A percentile compares a stretch with the other conserved stretches of the same genome.
phyloP scores from a whole-genome alignment of 23 red algal genomes.

The Cyanidioschyzon merolae region DNA sequence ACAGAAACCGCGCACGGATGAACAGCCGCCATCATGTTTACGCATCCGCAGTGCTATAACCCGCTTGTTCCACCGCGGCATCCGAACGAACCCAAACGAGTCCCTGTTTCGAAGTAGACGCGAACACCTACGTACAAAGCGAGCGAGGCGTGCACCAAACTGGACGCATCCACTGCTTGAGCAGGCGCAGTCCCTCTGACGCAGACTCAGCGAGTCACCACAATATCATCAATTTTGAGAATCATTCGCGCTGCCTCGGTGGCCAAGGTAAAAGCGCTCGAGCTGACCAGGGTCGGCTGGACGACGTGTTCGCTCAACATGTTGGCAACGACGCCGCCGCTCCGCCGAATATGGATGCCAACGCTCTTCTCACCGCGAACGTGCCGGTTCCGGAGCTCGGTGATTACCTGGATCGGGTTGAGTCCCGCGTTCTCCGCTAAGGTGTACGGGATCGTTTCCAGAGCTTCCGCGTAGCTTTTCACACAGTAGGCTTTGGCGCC shows the following conservation, averaged over 20 bases:
- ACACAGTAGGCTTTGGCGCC: slow-evolving; percentile 87
- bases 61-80: no score
- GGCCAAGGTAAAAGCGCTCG: slow-evolving; percentile 62
- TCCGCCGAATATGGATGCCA: slow-evolving; percentile 76
- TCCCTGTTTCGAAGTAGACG: no score
- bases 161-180: neutral
- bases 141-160: neutral
- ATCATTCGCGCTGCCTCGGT: slow-evolving; percentile 86
- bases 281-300: slow-evolving; percentile 82
- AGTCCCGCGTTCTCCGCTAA: slow-evolving; percentile 95
- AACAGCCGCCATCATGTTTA: no score
- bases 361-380: slow-evolving; percentile 58
- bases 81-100: no score
- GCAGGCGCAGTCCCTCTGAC: no score
- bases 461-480: slow-evolving; percentile 59
- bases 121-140: neutral
- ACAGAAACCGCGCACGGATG: no score
- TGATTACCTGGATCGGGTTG: slow-evolving; percentile 81
- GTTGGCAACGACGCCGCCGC: slow-evolving; percentile 59
- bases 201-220: slow-evolving; percentile 35
- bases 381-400: slow-evolving; percentile 77
- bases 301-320: slow-evolving; percentile 82
- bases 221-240: slow-evolving; percentile 97
- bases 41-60: no score
- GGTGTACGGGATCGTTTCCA: slow-evolving; percentile 76